Evolutionary conservation across 1,284 basidiomycete species (phyloP), one percentile per base, ranked within the genome.

Genomic region (Austropuccinia psidii): DNA sequence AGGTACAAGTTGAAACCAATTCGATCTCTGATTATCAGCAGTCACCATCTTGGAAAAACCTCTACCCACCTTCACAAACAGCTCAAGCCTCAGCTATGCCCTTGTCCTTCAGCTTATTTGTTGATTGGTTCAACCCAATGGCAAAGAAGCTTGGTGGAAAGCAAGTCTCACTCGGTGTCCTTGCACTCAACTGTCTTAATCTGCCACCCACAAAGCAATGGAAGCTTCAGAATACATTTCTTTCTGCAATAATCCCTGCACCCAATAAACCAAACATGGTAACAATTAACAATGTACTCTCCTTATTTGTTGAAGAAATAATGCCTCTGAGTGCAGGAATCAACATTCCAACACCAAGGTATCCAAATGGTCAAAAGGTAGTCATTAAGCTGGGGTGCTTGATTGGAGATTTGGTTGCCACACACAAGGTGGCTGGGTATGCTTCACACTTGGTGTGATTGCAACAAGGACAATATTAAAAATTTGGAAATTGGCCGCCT

Each of bases 371-470:
- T 0, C 1, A n/a, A 1, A 58, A 39, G 17, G 52, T 69, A 1
- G 24, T 9, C 2, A 19, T 43, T 6, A 37, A 54, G 24, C 21
- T 69, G 6, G 19, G n/a, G 8, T 15, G 19, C n/a, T 24, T 69
- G 6, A 47, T 43, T 43, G 54, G 66, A 15, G 39, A 69, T 47
- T 55, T 69, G 11, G 66, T 37, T 4, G 52, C 66, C 41, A 69
- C 50, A 4, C 66, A 69, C 39, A 69, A 69, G 50, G 39, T 69
- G 7, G 66, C 54, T 5, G 66, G 52, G 24, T 69, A 55, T 31
- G 39, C 41, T 15, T 69, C 66, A 4, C 66, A 69, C 39, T 45
- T 21, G 27, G 54, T 61, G 58, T 35, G 27, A 21, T 31, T 55
- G 52, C 29, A 7, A 55, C 19, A 55, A 55, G 19, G 52, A 55